phyloP scores from a whole-genome alignment of 495 filamentous ascomycete species.

The Durotheca rogersii region DNA sequence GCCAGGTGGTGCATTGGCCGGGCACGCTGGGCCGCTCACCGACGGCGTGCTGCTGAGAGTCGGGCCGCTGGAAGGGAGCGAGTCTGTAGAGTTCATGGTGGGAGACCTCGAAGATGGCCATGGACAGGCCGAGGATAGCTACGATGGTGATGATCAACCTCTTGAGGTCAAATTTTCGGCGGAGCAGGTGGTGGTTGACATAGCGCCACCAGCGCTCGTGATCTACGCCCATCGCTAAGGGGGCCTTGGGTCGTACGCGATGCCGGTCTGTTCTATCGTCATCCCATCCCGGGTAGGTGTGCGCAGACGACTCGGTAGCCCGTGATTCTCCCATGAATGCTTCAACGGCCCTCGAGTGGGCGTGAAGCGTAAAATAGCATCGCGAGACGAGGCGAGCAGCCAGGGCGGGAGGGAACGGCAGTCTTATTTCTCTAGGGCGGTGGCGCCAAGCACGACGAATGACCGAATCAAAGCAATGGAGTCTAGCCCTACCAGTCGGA shows the following conservation, averaged over 20 bases:
- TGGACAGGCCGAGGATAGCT: constrained; percentile 12
- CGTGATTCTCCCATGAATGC: constrained; percentile 21
- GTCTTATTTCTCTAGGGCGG: constrained; percentile 7
- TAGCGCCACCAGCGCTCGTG: constrained; percentile 23
- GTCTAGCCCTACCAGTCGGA: constrained; percentile 10
- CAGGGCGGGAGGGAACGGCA: neutral
- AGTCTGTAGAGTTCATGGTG: constrained; percentile 28
- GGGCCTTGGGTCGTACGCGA: constrained; percentile 3
- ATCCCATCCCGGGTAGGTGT: constrained; percentile 17
- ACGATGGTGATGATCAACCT: constrained; percentile 19
- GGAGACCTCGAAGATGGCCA: constrained; percentile 27
- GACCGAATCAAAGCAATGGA: constrained; percentile 3
- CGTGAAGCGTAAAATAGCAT: constrained; percentile 1
- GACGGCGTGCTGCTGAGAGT: neutral
- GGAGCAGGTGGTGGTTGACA: constrained; percentile 15
- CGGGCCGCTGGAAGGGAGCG: constrained; percentile 11
- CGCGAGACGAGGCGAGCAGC: constrained; percentile 4
- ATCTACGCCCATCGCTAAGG: constrained; percentile 9
- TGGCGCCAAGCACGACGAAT: constrained; percentile 9
- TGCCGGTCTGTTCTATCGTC: constrained; percentile 8
- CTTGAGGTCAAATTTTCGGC: constrained; percentile 19
- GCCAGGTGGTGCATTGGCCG: constrained; percentile 36
- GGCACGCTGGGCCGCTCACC: constrained; percentile 1
- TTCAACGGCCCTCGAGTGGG: constrained; percentile 13
- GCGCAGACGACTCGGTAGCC: constrained; percentile 6